Evolutionary conservation across 2,329 filamentous ascomycete genomes (phyloP), one percentile per base, ranked within the genome.

Genomic region (Fusarium nanum): DNA sequence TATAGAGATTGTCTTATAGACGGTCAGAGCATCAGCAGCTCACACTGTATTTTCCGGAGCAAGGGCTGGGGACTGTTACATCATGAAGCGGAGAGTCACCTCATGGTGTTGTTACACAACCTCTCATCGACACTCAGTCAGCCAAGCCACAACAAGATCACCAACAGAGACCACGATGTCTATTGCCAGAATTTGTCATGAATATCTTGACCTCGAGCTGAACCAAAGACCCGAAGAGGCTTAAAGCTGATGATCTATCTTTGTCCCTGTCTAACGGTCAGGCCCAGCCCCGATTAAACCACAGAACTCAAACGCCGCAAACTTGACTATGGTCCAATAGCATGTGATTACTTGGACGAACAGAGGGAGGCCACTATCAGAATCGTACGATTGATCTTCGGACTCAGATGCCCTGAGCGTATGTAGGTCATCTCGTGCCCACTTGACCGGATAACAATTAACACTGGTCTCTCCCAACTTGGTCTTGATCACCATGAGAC

Each of bases 351-450:
- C 16, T n/a, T 53, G n/a, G 7, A 14, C 9, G 18, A 18, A 40
- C 5, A 23, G 13, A 7, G 27, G 14, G n/a, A 28, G 9, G 34
- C 12, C 9, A 41, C 8, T 23, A 53, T 23, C 18, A n/a, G 37
- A 23, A 42, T 42, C 49, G 32, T 53, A 53, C 49, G 49, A 53
- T 27, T 53, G 18, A 41, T 53, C 32, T 42, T 42, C 49, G 13
- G 12, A 16, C 18, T 10, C 10, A 37, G 34, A 37, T 37, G 34
- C 34, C 34, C 34, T 37, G 34, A 37, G 34, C 34, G 34, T 37
- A 7, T 37, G 34, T 37, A 37, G 3, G 9, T 37, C 34, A 37
- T 37, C 34, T 37, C 18, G 18, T 37, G 34, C 34, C 34, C 34
- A 37, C 18, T n/a, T n/a, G 9, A n/a, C 34, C 34, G 34, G 34